These are phyloP conservation scores for Colletotrichum noveboracense DNA, from an alignment of 2,329 filamentous ascomycete genomes.

Conservation along the genomic window DNA sequence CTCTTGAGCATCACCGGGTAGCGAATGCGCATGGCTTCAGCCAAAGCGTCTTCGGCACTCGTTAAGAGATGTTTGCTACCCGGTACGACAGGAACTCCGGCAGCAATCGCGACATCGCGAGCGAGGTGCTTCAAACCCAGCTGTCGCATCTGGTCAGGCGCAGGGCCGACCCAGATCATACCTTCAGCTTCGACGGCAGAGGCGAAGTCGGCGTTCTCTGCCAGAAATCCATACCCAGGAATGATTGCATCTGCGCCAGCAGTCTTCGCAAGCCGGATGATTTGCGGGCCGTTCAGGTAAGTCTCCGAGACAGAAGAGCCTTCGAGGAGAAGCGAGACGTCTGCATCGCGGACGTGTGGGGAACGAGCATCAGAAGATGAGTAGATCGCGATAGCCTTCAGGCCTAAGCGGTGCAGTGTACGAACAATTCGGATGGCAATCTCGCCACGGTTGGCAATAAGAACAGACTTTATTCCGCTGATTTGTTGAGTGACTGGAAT, in stretches of 20 bases:
- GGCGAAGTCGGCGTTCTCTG: constrained; percentile 68
- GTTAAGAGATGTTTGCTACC: constrained; percentile 33
- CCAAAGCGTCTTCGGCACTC: constrained; percentile 30
- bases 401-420: constrained; percentile 70
- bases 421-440: constrained; percentile 75
- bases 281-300: constrained; percentile 70
- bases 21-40: constrained; percentile 31
- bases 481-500: neutral
- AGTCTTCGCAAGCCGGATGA: constrained; percentile 56
- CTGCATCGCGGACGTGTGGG: constrained; percentile 73
- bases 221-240: constrained; percentile 72
- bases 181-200: constrained; percentile 55
- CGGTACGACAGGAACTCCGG: constrained; percentile 38
- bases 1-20: constrained; percentile 53
- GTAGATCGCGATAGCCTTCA: constrained; percentile 74
- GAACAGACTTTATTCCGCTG: constrained; percentile 32
- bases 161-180: constrained; percentile 65
- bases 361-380: constrained; percentile 65
- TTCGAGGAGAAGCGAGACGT: constrained; percentile 69
- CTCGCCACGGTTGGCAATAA: constrained; percentile 79
- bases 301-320: constrained; percentile 49
- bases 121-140: constrained; percentile 44
- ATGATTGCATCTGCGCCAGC: constrained; percentile 62
- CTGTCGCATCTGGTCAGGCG: constrained; percentile 44
- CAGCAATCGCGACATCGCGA: constrained; percentile 33